A percentile compares a stretch with the other conserved stretches of the same genome.
Conservation (phyloP, 176 grass and related monocot genomes). For the Oryza meyeriana region DNA sequence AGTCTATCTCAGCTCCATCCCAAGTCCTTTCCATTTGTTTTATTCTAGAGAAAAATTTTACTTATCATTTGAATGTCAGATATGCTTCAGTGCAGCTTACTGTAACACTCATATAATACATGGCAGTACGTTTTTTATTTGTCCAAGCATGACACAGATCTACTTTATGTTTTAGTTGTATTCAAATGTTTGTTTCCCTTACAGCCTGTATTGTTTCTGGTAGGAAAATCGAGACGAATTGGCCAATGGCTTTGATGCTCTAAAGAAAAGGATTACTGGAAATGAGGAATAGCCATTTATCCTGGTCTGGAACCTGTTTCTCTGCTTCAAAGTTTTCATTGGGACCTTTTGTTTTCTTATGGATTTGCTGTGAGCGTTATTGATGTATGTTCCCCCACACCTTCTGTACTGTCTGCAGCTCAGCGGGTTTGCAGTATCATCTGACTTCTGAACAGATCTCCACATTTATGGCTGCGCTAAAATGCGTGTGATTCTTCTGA, state of each 20-base stretch:
- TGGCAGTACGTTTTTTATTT: neutral
- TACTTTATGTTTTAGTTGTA: neutral
- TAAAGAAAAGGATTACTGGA: slow-evolving; percentile 69
- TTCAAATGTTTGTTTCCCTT: neutral
- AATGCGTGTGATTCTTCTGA: neutral
- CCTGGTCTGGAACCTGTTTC: neutral
- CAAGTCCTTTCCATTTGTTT: neutral
- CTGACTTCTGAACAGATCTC: slow-evolving; percentile 1
- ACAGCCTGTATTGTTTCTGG: neutral
- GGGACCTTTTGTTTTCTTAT: neutral
- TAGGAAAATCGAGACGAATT: slow-evolving; percentile 71
- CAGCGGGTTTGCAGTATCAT: neutral
- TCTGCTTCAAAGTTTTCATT: neutral
- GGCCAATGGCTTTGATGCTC: slow-evolving; percentile 39
- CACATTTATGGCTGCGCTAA: neutral
- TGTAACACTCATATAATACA: neutral
- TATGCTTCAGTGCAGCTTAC: neutral
- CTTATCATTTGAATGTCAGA: neutral
- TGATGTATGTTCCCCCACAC: neutral
- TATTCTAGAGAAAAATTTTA: neutral
- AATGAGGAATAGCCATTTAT: slow-evolving; percentile 32
- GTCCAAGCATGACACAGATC: neutral
- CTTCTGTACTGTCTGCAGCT: slow-evolving; percentile 7
- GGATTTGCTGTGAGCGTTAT: neutral
- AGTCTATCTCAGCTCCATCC: slow-evolving; percentile 2